phyloP scores from a whole-genome alignment of 306 rosid genomes.

The Sicyos baderoa region DNA sequence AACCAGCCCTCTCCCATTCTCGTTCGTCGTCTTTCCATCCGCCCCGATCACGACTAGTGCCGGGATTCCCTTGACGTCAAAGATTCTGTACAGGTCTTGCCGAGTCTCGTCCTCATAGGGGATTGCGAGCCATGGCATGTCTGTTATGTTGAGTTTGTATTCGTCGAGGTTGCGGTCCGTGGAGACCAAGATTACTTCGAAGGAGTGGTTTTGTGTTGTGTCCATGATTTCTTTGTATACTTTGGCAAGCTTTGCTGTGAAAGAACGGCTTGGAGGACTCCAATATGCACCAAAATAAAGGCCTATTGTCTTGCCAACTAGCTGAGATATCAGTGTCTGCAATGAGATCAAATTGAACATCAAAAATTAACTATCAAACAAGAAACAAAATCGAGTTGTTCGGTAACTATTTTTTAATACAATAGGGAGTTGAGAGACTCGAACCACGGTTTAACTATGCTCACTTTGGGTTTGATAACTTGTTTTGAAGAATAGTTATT shows the following conservation, averaged over 20 bases:
- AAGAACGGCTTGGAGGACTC: conserved; percentile 79
- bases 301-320: conserved; percentile 69
- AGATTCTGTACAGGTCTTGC: conserved; percentile 69
- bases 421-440: too few species aligned
- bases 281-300: conserved; percentile 73
- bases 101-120: conserved; percentile 64
- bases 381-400: neutral
- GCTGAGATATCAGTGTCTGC: conserved; percentile 51
- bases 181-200: conserved; percentile 65
- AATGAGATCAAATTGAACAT: neutral
- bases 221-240: conserved; percentile 47
- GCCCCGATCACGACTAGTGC: conserved; percentile 62
- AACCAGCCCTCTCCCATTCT: conserved; percentile 50
- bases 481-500: neutral
- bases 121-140: conserved; percentile 80
- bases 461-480: too few species aligned
- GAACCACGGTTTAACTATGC: too few species aligned
- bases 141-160: conserved; percentile 41
- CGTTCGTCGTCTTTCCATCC: conserved; percentile 50
- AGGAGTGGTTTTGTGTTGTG: conserved; percentile 21
- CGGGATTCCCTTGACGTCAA: conserved; percentile 59
- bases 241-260: conserved; percentile 54
- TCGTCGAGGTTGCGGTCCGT: conserved; percentile 65
- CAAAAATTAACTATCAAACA: neutral
- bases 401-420: too few species aligned